Percentiles rank a stretch among this genome's conserved stretches.
Conservation (phyloP, 1,284 basidiomycete species). For the Cutaneotrichosporon sp. region DNA sequence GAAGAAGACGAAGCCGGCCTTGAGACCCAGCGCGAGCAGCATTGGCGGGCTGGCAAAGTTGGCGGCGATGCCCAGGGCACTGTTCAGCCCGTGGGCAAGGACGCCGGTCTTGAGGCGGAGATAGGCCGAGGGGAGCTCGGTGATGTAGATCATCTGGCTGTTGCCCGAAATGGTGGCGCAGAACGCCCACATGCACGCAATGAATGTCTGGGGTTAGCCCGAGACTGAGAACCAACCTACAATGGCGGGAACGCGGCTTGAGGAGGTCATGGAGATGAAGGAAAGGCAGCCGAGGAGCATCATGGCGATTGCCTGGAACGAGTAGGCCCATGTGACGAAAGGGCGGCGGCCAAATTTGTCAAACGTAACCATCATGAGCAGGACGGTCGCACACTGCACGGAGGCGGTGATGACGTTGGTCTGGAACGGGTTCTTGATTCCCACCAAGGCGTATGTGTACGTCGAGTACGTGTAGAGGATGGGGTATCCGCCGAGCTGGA, state of each 20-base stretch:
- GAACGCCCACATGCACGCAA: background rate
- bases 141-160: constrained; percentile 22
- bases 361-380: constrained; percentile 12
- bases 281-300: constrained; percentile 8
- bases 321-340: constrained; percentile 10
- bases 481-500: constrained; percentile 25
- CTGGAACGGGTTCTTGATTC: constrained; percentile 32
- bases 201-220: background rate
- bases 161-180: constrained; percentile 2
- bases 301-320: constrained; percentile 14
- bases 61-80: constrained; percentile 25
- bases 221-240: background rate
- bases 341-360: constrained; percentile 30
- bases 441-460: constrained; percentile 32
- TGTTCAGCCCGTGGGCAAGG: constrained; percentile 23
- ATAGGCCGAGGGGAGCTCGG: constrained; percentile 31
- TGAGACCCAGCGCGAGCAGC: constrained; percentile 24
- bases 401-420: constrained; percentile 24
- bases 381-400: constrained; percentile 13
- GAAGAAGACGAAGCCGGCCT: constrained; percentile 31
- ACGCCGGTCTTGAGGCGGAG: constrained; percentile 31
- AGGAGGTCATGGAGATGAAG: background rate
- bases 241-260: background rate
- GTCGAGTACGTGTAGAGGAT: constrained; percentile 30
- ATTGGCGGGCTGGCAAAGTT: constrained; percentile 31